Evolutionary conservation across 805 yeast genomes (phyloP).

Genomic region (Saturnispora hagleri): DNA sequence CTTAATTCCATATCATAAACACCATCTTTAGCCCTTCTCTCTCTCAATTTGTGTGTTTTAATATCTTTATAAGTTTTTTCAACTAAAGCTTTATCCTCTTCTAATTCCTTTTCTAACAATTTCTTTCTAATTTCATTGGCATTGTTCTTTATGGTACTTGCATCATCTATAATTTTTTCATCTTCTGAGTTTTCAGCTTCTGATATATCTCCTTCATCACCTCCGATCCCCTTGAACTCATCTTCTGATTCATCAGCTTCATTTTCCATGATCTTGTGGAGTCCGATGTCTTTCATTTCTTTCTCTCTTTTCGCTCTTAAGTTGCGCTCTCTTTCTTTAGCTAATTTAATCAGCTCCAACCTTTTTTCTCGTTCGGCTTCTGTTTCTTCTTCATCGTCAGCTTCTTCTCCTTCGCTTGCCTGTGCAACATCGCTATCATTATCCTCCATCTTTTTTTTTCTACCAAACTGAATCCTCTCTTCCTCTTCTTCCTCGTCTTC

Average conservation of each 20-base stretch:
- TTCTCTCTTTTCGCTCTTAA: slow-evolving; percentile 28
- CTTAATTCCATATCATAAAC: slow-evolving; percentile 56
- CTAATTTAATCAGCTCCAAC: slow-evolving; percentile 16
- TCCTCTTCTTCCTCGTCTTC: slow-evolving; percentile 15
- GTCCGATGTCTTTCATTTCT: slow-evolving; percentile 51
- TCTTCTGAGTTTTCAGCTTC: slow-evolving; percentile 65
- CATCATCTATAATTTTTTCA: slow-evolving; percentile 70
- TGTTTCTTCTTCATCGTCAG: slow-evolving; percentile 26
- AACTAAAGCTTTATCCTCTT: slow-evolving; percentile 53
- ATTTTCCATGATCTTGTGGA: slow-evolving; percentile 56
- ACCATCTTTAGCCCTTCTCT: slow-evolving; percentile 41
- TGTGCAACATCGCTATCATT: slow-evolving; percentile 6
- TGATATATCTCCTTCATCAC: slow-evolving; percentile 51
- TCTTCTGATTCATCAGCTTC: slow-evolving; percentile 88
- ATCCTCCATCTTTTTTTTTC: slow-evolving; percentile 19
- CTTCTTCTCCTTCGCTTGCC: slow-evolving; percentile 10
- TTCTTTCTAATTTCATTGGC: slow-evolving; percentile 49
- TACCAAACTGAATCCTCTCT: slow-evolving; percentile 15
- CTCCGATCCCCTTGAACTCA: slow-evolving; percentile 80
- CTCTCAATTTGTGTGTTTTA: slow-evolving; percentile 61
- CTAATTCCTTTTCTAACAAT: slow-evolving; percentile 50
- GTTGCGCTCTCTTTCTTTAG: slow-evolving; percentile 18
- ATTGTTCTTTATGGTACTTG: slow-evolving; percentile 45
- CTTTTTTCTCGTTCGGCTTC: slow-evolving; percentile 31
- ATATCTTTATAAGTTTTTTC: slow-evolving; percentile 62